Evolutionary conservation across 2,329 filamentous ascomycete genomes (phyloP).

Genomic region (Monosporascus sp.): DNA sequence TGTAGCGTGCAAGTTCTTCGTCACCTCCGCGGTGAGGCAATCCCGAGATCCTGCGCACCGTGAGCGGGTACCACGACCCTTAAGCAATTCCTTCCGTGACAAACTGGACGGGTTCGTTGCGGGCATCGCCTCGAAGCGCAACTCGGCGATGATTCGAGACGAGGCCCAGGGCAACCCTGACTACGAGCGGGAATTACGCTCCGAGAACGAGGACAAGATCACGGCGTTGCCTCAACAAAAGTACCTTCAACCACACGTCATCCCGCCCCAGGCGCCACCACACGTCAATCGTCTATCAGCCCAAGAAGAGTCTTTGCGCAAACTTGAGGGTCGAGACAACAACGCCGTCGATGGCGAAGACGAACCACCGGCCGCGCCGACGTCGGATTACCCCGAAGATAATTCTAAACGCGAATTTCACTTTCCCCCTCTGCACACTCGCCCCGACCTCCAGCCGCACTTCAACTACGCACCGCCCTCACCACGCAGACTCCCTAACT

Average conservation of each 20-base stretch:
- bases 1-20: slow-evolving; percentile 91
- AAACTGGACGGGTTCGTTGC: slow-evolving; percentile 85
- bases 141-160: slow-evolving; percentile 76
- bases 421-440: slow-evolving; percentile 49
- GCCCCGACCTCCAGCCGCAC: slow-evolving; percentile 45
- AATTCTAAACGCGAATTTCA: slow-evolving; percentile 46
- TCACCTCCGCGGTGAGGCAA: slow-evolving; percentile 69
- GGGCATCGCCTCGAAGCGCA: slow-evolving; percentile 79
- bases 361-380: slow-evolving; percentile 7
- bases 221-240: slow-evolving; percentile 71
- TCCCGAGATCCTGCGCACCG: slow-evolving; percentile 24
- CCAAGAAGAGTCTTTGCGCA: slow-evolving; percentile 44
- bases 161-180: slow-evolving; percentile 76
- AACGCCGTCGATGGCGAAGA: slow-evolving; percentile 37
- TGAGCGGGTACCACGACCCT: slow-evolving; percentile 50
- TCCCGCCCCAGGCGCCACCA: slow-evolving; percentile 29
- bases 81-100: slow-evolving; percentile 76
- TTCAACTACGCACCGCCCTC: slow-evolving; percentile 55
- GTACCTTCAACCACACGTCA: slow-evolving; percentile 53
- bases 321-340: slow-evolving; percentile 42
- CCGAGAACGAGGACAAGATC: slow-evolving; percentile 79
- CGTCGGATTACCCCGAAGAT: slow-evolving; percentile 27
- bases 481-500: slow-evolving; percentile 29
- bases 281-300: slow-evolving; percentile 27
- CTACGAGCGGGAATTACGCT: slow-evolving; percentile 72